These are phyloP conservation scores for Catunica adiposa DNA, from an alignment of 2,329 filamentous ascomycete genomes.

Conservation along the genomic window DNA sequence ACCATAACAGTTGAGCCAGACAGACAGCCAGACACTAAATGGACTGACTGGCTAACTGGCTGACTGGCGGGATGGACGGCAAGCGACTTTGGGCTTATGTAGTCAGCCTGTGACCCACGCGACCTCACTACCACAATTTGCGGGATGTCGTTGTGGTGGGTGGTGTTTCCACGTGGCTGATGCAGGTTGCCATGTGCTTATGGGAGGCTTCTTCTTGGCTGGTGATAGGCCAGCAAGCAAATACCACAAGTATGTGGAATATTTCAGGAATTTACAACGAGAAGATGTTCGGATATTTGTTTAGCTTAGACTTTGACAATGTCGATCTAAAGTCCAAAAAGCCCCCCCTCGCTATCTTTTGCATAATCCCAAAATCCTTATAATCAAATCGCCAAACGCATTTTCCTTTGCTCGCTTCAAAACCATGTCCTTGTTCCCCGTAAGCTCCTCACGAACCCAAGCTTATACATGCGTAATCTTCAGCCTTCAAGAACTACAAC, in stretches of 20 bases:
- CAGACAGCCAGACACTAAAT: too few relatives aligned
- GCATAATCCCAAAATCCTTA: background rate
- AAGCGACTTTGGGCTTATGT: too few relatives aligned
- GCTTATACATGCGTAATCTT: too few relatives aligned
- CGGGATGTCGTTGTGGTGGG: background rate
- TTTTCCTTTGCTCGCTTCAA: background rate
- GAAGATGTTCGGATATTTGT: too few relatives aligned
- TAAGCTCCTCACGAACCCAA: too few relatives aligned
- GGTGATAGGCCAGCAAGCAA: too few relatives aligned
- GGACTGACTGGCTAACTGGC: too few relatives aligned
- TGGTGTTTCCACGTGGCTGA: background rate
- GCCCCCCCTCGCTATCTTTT: background rate
- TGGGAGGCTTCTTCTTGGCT: background rate
- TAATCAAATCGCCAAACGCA: background rate
- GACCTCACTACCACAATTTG: background rate
- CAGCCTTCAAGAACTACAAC: too few relatives aligned
- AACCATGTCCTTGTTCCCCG: too few relatives aligned
- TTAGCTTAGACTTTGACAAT: background rate
- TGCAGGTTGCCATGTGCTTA: background rate
- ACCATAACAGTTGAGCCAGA: too few relatives aligned
- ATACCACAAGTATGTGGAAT: background rate
- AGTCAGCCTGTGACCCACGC: background rate
- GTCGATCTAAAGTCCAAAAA: background rate
- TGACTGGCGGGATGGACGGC: too few relatives aligned
- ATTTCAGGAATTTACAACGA: background rate